phyloP scores from a whole-genome alignment of 305 asterid species.

The Fraxinus velutina region DNA sequence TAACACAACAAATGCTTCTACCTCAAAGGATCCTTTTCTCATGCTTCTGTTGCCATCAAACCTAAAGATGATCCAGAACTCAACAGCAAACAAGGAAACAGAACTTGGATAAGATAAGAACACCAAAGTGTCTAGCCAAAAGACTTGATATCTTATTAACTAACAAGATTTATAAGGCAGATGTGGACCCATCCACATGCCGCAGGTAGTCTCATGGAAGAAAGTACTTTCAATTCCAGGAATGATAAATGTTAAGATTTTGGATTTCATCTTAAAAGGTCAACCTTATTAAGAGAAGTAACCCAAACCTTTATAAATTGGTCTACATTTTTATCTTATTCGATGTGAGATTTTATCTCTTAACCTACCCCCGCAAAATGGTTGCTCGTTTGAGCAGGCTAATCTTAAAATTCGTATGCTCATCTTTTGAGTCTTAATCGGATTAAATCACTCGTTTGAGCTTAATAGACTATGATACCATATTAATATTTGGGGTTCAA shows the following conservation, averaged over 20 bases:
- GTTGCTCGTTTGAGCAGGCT: no score
- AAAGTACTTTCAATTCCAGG: neutral
- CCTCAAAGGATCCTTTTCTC: neutral
- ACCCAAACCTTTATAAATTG: no score
- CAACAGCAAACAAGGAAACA: neutral
- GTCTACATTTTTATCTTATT: no score
- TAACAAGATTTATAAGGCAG: neutral
- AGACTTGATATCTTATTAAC: neutral
- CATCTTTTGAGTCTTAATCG: no score
- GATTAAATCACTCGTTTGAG: no score
- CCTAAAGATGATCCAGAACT: neutral
- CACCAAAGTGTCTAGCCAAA: neutral
- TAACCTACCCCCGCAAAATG: no score
- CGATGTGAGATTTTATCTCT: no score
- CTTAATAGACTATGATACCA: no score
- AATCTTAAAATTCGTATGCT: no score
- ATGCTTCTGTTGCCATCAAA: neutral
- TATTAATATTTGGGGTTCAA: no score
- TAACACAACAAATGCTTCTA: neutral
- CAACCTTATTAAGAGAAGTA: no score
- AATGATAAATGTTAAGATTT: neutral
- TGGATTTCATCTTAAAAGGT: no score
- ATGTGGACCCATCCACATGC: neutral
- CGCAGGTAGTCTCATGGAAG: neutral
- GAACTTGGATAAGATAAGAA: neutral